Percentiles rank a stretch among this genome's conserved stretches.
phyloP scores from a whole-genome alignment of 352 stramenopile species.

The Plasmopara muralis region DNA sequence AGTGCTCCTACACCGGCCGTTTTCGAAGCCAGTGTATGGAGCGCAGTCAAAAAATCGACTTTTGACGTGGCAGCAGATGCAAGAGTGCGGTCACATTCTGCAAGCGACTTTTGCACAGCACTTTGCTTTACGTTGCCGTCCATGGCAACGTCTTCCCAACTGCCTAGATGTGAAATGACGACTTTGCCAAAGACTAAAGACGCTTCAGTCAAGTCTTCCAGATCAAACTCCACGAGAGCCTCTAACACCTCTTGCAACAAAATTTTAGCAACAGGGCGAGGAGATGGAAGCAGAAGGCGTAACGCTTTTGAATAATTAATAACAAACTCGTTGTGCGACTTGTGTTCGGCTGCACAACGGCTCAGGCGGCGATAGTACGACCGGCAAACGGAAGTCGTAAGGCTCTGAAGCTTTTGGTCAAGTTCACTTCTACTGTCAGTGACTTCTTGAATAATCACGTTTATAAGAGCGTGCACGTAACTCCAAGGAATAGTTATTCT shows the following conservation, averaged over 20 bases:
- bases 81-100: conserved; percentile 24
- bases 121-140: conserved; percentile 19
- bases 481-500: conserved; percentile 29
- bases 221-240: conserved; percentile 15
- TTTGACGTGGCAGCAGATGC: conserved; percentile 7
- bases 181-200: conserved; percentile 28
- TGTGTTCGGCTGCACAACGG: conserved; percentile 5
- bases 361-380: conserved; percentile 21
- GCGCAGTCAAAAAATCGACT: conserved; percentile 18
- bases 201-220: conserved; percentile 2
- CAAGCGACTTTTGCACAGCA: conserved; percentile 30
- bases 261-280: conserved; percentile 4
- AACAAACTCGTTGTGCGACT: conserved; percentile 10
- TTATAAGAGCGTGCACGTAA: conserved; percentile 36
- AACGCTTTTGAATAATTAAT: conserved; percentile 27
- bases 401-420: conserved; percentile 18
- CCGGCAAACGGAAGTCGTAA: conserved; percentile 16
- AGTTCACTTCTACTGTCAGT: conserved; percentile 13
- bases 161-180: conserved; percentile 22
- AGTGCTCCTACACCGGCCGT: conserved; percentile 29
- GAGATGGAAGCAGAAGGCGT: conserved; percentile 22
- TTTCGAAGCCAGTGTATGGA: conserved; percentile 23
- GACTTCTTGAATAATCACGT: conserved; percentile 14
- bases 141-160: conserved; percentile 12
- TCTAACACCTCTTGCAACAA: conserved; percentile 25